A percentile compares a stretch with the other conserved stretches of the same genome.
Evolutionary conservation across 805 yeast genomes (phyloP).

Genomic region (Ogataea zsoltii): DNA sequence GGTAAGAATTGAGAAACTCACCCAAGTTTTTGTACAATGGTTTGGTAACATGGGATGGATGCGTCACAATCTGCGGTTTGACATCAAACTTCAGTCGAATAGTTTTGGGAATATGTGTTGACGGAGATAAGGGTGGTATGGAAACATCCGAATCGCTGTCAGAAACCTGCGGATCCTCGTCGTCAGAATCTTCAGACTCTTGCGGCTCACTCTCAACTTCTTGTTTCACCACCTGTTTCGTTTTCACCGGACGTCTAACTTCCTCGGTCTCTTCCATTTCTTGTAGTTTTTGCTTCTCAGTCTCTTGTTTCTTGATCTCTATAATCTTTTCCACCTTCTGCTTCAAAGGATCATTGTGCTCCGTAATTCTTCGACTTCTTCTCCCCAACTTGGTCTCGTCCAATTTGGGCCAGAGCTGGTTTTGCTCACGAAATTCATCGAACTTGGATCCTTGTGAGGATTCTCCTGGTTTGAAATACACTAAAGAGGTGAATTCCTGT

Average conservation of each 20-base stretch:
- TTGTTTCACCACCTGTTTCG: neutral
- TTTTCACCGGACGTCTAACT: neutral
- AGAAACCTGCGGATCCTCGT: slow-evolving; percentile 1
- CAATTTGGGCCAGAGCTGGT: slow-evolving; percentile 42
- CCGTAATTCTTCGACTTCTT: slow-evolving; percentile 26
- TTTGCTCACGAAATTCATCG: slow-evolving; percentile 32
- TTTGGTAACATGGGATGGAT: slow-evolving; percentile 55
- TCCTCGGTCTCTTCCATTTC: slow-evolving; percentile 1
- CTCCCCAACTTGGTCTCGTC: slow-evolving; percentile 26
- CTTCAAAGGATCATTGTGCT: slow-evolving; percentile 26
- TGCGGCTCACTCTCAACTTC: slow-evolving; percentile 7
- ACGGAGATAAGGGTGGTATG: slow-evolving; percentile 17
- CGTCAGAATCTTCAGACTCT: slow-evolving; percentile 5
- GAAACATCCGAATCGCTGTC: slow-evolving; percentile 21
- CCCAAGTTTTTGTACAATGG: slow-evolving; percentile 46
- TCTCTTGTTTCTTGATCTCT: slow-evolving; percentile 6
- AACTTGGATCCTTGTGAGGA: slow-evolving; percentile 38
- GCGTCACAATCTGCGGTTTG: slow-evolving; percentile 53
- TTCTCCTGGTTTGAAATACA: slow-evolving; percentile 57
- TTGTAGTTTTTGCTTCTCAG: neutral
- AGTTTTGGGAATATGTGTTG: slow-evolving; percentile 25
- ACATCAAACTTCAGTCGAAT: slow-evolving; percentile 36
- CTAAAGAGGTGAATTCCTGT: slow-evolving; percentile 58
- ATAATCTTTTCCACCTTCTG: slow-evolving; percentile 22
- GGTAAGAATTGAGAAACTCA: slow-evolving; percentile 54